Conservation (phyloP, 768 basidiomycete genomes). For the Porpolomopsis calyptriformis region DNA sequence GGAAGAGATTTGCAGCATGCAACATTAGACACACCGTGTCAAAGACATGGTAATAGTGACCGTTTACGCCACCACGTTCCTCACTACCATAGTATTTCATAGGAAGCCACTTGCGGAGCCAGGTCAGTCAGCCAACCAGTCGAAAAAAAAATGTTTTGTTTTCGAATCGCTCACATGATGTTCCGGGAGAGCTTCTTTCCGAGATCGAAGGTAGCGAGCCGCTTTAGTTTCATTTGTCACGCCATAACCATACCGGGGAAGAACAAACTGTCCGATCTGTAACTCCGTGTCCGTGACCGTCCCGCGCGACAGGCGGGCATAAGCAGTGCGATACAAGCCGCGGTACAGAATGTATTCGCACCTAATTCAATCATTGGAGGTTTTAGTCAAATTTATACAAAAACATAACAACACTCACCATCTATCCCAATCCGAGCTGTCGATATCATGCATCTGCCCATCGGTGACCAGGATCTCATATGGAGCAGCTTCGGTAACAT, state of each 20-base stretch:
- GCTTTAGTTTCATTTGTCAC: conserved; percentile 48
- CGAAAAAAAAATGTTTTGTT: background rate
- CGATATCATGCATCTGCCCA: conserved; percentile 71
- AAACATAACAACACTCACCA: conserved; percentile 36
- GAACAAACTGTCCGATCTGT: conserved; percentile 76
- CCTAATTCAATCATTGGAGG: conserved; percentile 28
- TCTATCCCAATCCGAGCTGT: conserved; percentile 57
- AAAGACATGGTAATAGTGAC: conserved; percentile 73
- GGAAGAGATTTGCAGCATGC: conserved; percentile 9
- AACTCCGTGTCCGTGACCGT: conserved; percentile 86
- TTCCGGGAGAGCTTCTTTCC: conserved; percentile 55
- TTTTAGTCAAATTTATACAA: background rate
- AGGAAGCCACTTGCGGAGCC: conserved; percentile 60
- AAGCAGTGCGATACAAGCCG: conserved; percentile 68
- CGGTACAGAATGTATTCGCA: conserved; percentile 89
- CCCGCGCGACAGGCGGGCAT: conserved; percentile 71
- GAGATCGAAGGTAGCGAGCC: conserved; percentile 56
- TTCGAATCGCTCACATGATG: conserved; percentile 44
- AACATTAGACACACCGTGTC: conserved; percentile 38
- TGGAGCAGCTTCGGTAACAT: conserved; percentile 43
- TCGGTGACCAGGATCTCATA: conserved; percentile 71
- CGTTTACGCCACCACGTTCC: conserved; percentile 46
- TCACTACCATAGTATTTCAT: conserved; percentile 55
- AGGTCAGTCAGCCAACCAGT: background rate
- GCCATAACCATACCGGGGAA: conserved; percentile 47